These are phyloP conservation scores for Fusarium penzigii DNA, from an alignment of 2,329 filamentous ascomycete genomes.

Conservation along the genomic window DNA sequence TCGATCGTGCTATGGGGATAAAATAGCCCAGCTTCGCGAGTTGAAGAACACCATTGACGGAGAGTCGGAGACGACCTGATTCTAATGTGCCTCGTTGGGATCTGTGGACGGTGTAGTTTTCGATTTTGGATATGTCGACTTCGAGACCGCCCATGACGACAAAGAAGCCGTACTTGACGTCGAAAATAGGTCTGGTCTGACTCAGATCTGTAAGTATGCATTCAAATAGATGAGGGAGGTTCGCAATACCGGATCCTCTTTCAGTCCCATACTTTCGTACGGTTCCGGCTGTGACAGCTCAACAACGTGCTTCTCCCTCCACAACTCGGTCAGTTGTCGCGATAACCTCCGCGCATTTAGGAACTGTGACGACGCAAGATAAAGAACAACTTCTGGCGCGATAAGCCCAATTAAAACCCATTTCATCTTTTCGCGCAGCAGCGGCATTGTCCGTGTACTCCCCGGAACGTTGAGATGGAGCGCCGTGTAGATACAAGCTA, in stretches of 20 bases:
- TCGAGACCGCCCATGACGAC: slow-evolving; percentile 31
- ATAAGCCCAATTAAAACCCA: slow-evolving; percentile 34
- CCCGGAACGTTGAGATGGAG: slow-evolving; percentile 37
- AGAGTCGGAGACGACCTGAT: slow-evolving; percentile 1
- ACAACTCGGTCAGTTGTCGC: neutral
- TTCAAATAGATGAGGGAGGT: too few species aligned
- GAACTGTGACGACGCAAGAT: slow-evolving; percentile 18
- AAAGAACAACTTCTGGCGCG: slow-evolving; percentile 34
- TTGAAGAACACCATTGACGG: slow-evolving; percentile 5
- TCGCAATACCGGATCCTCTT: neutral
- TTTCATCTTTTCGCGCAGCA: slow-evolving; percentile 15
- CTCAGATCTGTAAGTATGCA: neutral
- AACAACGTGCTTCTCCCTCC: neutral
- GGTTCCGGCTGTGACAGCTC: slow-evolving; percentile 9
- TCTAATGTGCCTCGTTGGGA: slow-evolving; percentile 1
- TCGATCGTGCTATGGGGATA: neutral
- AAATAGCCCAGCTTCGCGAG: slow-evolving; percentile 6
- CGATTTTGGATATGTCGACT: slow-evolving; percentile 4
- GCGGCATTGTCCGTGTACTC: neutral
- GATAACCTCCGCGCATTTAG: slow-evolving; percentile 7
- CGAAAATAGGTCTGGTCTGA: slow-evolving; percentile 5
- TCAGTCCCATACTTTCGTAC: neutral
- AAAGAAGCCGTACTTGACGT: slow-evolving; percentile 28
- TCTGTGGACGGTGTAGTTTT: neutral
- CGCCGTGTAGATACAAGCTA: slow-evolving; percentile 36